A percentile compares a stretch with the other conserved stretches of the same genome.
Conservation (phyloP, 441 rosid species). For the Geranium incanum region DNA sequence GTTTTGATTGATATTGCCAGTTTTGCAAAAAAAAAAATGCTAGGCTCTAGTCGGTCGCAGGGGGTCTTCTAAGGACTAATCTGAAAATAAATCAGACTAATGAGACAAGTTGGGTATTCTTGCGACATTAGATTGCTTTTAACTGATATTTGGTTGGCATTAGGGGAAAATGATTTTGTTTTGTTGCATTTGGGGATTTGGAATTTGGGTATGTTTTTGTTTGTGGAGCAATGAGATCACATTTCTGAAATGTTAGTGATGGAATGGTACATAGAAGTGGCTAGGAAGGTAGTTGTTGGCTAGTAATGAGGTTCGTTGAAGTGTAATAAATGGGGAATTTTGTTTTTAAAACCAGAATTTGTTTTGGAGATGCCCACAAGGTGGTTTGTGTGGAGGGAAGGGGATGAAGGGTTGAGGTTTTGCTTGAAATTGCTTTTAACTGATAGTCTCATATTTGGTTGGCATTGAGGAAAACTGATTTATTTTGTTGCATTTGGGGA, state of each 20-base stretch:
- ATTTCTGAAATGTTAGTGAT: neutral
- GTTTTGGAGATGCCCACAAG: neutral
- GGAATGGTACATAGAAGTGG: neutral
- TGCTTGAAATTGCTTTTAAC: neutral
- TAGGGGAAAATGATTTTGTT: neutral
- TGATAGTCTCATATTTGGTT: too few relatives aligned
- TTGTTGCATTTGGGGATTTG: neutral
- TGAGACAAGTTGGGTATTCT: too few relatives aligned
- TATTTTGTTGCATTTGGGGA: neutral
- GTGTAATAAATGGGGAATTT: neutral
- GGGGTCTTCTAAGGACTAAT: too few relatives aligned
- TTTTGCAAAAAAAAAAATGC: too few relatives aligned
- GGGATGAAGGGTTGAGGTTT: too few relatives aligned
- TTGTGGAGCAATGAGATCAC: conserved; percentile 3
- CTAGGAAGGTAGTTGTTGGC: neutral
- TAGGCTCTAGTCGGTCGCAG: too few relatives aligned
- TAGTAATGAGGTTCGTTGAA: neutral
- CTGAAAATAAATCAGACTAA: too few relatives aligned
- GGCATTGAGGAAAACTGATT: neutral
- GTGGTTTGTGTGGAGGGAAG: neutral
- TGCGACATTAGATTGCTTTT: too few relatives aligned
- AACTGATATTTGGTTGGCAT: neutral
- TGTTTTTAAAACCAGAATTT: neutral
- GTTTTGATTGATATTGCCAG: neutral
- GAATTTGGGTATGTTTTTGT: neutral